Percentiles rank a stretch among this genome's conserved stretches.
These are phyloP conservation scores for Viola odorata DNA, from an alignment of 345 rosid genomes.

Conservation along the genomic window DNA sequence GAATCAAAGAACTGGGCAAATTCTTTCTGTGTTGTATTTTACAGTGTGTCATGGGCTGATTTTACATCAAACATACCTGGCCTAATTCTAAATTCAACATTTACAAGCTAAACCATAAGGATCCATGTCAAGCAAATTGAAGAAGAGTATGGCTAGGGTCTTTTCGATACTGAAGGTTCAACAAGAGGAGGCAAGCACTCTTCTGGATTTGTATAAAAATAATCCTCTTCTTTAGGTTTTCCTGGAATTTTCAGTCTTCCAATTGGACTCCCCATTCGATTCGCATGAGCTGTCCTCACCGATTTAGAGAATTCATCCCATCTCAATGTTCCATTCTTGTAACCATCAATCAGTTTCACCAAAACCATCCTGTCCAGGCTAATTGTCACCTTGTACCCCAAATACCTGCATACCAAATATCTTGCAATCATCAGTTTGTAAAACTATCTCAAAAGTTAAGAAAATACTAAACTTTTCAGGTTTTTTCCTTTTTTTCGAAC, in stretches of 20 bases:
- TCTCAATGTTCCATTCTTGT: slow-evolving; percentile 18
- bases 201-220: slow-evolving; percentile 46
- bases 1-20: too few species aligned
- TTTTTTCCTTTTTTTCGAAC: too few species aligned
- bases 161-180: background rate
- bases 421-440: background rate
- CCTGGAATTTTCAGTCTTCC: slow-evolving; percentile 31
- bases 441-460: background rate
- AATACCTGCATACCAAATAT: slow-evolving; percentile 16
- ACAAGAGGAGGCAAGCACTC: slow-evolving; percentile 34
- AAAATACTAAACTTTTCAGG: background rate
- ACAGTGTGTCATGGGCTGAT: too few species aligned
- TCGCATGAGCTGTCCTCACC: slow-evolving; percentile 26
- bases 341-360: slow-evolving; percentile 27
- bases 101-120: too few species aligned
- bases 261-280: slow-evolving; percentile 25
- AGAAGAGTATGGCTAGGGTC: background rate
- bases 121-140: too few species aligned
- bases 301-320: slow-evolving; percentile 35
- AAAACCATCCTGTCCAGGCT: slow-evolving; percentile 30
- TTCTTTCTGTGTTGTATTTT: too few species aligned
- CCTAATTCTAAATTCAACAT: too few species aligned
- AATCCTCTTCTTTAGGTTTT: slow-evolving; percentile 50
- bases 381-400: slow-evolving; percentile 34
- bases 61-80: too few species aligned